phyloP scores from a whole-genome alignment of 192 early-diverging fungal genomes.

The Diversispora eburnea region DNA sequence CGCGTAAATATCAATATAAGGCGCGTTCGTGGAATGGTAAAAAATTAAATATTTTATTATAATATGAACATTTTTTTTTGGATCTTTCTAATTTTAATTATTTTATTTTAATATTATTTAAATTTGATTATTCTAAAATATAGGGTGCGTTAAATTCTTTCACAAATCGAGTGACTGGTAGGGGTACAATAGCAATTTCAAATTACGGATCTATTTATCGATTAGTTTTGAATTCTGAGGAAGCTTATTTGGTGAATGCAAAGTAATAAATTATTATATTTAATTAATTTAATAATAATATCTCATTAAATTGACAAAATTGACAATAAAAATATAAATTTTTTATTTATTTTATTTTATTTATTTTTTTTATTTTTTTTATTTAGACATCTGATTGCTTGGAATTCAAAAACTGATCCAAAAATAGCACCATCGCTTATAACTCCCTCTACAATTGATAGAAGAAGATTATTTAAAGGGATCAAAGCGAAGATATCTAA shows the following conservation, averaged over 20 bases:
- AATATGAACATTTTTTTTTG: too few species aligned
- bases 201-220: slow-evolving; percentile 65
- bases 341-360: background rate
- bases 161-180: slow-evolving; percentile 60
- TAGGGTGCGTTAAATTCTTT: slow-evolving; percentile 57
- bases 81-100: too few species aligned
- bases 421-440: slow-evolving; percentile 38
- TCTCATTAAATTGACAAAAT: too few species aligned
- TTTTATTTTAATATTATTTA: background rate
- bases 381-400: slow-evolving; percentile 49
- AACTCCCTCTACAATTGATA: slow-evolving; percentile 30
- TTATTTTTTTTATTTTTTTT: background rate
- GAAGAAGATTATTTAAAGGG: background rate
- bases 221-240: slow-evolving; percentile 59
- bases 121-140: background rate
- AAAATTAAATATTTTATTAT: slow-evolving; percentile 1
- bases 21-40: slow-evolving; percentile 38
- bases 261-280: slow-evolving; percentile 35
- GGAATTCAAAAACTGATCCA: slow-evolving; percentile 52
- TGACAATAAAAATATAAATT: background rate
- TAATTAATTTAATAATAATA: too few species aligned
- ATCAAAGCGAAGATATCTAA: background rate
- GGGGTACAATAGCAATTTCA: slow-evolving; percentile 65
- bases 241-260: slow-evolving; percentile 72
- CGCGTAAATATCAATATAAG: slow-evolving; percentile 50